Conservation (phyloP, 257 asterid species). For the Penstemon eatonii region DNA sequence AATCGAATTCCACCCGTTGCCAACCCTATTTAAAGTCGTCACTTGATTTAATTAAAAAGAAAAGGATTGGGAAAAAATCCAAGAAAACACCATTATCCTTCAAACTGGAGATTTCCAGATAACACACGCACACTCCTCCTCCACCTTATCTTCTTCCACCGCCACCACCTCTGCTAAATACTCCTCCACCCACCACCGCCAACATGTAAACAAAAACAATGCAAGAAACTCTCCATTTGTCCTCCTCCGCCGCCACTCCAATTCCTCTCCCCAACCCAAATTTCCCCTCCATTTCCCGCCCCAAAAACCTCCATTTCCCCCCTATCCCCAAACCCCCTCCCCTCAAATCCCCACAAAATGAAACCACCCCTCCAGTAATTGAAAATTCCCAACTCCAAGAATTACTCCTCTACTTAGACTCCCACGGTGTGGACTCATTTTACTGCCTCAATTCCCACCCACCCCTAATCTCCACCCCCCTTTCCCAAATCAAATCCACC, state of each 20-base stretch:
- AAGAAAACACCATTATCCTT: slow-evolving; percentile 17
- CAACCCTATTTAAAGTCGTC: too few species aligned
- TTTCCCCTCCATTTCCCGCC: slow-evolving; percentile 23
- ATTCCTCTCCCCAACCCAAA: slow-evolving; percentile 23
- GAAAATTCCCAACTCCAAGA: slow-evolving; percentile 48
- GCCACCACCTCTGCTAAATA: not conserved
- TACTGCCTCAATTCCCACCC: slow-evolving; percentile 63
- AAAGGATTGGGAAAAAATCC: not conserved
- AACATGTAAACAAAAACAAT: slow-evolving; percentile 19
- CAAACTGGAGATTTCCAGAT: slow-evolving; percentile 30
- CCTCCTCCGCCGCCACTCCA: slow-evolving; percentile 33
- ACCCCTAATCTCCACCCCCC: slow-evolving; percentile 49
- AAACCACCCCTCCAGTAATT: slow-evolving; percentile 18
- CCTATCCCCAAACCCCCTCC: slow-evolving; percentile 29
- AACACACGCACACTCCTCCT: slow-evolving; percentile 18
- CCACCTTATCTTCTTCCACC: slow-evolving; percentile 21
- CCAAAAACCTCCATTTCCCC: slow-evolving; percentile 29
- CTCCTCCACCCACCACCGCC: not conserved
- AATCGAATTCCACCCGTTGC: too few species aligned
- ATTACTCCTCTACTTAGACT: slow-evolving; percentile 69
- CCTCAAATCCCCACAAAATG: slow-evolving; percentile 28
- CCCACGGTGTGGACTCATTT: slow-evolving; percentile 75
- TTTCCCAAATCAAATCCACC: slow-evolving; percentile 60
- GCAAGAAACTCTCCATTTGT: slow-evolving; percentile 34
- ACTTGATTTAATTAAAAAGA: not conserved